Base-by-base conservation (phyloP, 2,329 filamentous ascomycete species). In the Seiridium unicorne region DNA sequence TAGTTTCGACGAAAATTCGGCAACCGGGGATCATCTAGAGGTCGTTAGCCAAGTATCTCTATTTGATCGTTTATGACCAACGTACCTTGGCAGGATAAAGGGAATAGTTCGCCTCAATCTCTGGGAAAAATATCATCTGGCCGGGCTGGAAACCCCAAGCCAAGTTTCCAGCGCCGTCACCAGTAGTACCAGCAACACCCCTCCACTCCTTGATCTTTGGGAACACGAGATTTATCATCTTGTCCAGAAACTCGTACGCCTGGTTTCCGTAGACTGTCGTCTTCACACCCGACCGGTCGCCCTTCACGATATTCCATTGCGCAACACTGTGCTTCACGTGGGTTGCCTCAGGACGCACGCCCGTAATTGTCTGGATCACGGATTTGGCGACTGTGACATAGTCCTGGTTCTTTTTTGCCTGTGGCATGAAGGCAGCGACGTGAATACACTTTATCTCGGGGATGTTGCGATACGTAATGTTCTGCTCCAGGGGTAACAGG, bases 131-230 rank as follows among this genome's bases (percentile, higher is more conserved):
- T 55, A 89, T 87, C 69, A 97, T 87, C 66, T 90, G 86, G 61
- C 92, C 88, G 4, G 89, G 82, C 11, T 83, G 83, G 68, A 99
- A 81, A 66, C 95, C 95, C 74, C 93, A 94, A 8, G 83, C 84
- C 66, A 99, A 83, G 74, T 98, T 97, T 44, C 95, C 95, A 63
- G 89, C 89, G 70, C 87, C 88, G 74, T 99, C 95, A 70, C 95
- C 95, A 44, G 91, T 91, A 48, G 80, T 85, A 38, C 73, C 75
- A 65, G 77, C 72, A 59, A 87, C 70, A 26, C 95, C 95, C 59
- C 85, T 86, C 90, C 92, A 99, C 68, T 99, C 95, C 82, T 98
- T 99, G 77, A 99, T 96, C 71, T 89, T 91, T 44, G 95, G 95
- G 72, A 98, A 83, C 5, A 99, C 93, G 7, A 98, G 81, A 72